Conservation (phyloP, 2,329 filamentous ascomycete genomes). For the Dendrostoma leiphaemia region DNA sequence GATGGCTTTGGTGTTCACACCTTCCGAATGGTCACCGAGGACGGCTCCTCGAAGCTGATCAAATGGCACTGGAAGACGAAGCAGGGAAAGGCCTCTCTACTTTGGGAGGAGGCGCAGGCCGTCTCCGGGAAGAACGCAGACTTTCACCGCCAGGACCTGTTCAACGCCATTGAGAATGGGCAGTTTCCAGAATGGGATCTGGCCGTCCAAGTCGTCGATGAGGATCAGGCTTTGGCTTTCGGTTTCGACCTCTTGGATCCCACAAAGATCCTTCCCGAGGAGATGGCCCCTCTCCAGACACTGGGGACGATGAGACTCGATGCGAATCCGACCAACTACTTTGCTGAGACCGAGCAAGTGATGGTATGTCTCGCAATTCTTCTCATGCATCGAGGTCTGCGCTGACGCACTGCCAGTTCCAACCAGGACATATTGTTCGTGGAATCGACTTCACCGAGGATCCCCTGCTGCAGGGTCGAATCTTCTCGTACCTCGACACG, state of each 20-base stretch:
- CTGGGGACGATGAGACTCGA: slow-evolving; percentile 52
- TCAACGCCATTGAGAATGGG: slow-evolving; percentile 41
- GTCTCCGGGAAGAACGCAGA: slow-evolving; percentile 38
- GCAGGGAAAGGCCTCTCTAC: slow-evolving; percentile 6
- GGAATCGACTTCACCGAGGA: neutral
- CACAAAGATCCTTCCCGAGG: slow-evolving; percentile 53
- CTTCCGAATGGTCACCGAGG: neutral
- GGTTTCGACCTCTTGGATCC: slow-evolving; percentile 53
- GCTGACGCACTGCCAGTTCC: no score
- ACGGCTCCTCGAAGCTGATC: slow-evolving; percentile 18
- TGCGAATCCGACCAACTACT: slow-evolving; percentile 38
- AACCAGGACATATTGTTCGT: no score
- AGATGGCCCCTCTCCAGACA: slow-evolving; percentile 44
- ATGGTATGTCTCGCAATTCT: slow-evolving; percentile 28
- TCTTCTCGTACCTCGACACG: slow-evolving; percentile 55
- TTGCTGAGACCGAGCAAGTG: slow-evolving; percentile 51
- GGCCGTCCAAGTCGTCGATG: slow-evolving; percentile 53
- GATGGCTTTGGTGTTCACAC: neutral
- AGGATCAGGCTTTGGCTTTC: slow-evolving; percentile 46
- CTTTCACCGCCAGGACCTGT: slow-evolving; percentile 46
- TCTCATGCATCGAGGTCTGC: no score
- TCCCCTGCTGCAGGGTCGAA: slow-evolving; percentile 46
- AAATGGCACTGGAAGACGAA: slow-evolving; percentile 19
- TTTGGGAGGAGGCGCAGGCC: slow-evolving; percentile 1
- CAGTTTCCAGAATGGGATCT: slow-evolving; percentile 50